Evolutionary conservation across 768 basidiomycete genomes (phyloP).

Genomic region (Lentinula lateritia): DNA sequence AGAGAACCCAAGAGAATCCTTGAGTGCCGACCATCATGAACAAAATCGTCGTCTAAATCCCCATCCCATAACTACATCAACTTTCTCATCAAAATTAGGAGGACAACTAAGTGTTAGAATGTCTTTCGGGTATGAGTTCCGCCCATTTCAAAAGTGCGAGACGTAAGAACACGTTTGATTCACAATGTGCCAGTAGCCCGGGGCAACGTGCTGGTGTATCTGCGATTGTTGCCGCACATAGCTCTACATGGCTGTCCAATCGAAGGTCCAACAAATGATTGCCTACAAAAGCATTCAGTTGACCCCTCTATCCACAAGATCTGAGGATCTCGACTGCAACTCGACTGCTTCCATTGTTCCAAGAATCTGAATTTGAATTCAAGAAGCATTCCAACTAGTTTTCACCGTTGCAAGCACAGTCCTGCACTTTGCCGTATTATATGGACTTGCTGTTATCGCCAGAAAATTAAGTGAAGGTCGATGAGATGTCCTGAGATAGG

Average conservation of each 20-base stretch:
- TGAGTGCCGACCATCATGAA: slow-evolving; percentile 49
- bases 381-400: too few relatives aligned
- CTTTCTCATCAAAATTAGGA: slow-evolving; percentile 44
- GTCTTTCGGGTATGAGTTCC: slow-evolving; percentile 63
- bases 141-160: too few relatives aligned
- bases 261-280: slow-evolving; percentile 31
- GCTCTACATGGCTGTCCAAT: too few relatives aligned
- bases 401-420: too few relatives aligned
- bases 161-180: too few relatives aligned
- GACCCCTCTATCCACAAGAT: slow-evolving; percentile 29
- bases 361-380: too few relatives aligned
- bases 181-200: too few relatives aligned
- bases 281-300: slow-evolving; percentile 20
- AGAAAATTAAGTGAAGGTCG: slow-evolving; percentile 22
- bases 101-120: slow-evolving; percentile 38
- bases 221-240: too few relatives aligned
- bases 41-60: slow-evolving; percentile 50
- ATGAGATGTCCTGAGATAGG: too few relatives aligned
- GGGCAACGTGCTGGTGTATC: too few relatives aligned
- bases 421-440: background rate
- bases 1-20: slow-evolving; percentile 54
- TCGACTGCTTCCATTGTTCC: too few relatives aligned
- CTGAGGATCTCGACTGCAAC: slow-evolving; percentile 28
- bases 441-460: slow-evolving; percentile 43
- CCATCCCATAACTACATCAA: slow-evolving; percentile 45